Evolutionary conservation across 495 filamentous ascomycete species (phyloP).

Genomic region (Penicillium manginii): DNA sequence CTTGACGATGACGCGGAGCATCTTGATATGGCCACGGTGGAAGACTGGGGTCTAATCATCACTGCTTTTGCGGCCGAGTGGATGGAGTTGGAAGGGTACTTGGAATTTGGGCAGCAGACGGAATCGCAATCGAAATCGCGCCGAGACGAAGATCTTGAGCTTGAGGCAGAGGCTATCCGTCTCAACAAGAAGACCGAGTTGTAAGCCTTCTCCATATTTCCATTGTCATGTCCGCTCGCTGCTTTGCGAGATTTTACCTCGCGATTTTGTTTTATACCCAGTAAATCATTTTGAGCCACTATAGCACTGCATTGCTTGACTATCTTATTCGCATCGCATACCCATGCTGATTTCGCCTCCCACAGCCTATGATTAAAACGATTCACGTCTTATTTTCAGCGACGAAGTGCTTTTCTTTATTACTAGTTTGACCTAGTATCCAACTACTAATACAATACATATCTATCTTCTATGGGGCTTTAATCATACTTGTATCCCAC

Average conservation of each 20-base stretch:
- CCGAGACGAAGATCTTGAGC: constrained; percentile 17
- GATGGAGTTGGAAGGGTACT: constrained; percentile 81
- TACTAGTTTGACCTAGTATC: too few species aligned
- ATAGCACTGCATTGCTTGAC: too few species aligned
- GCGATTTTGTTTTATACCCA: constrained; percentile 5
- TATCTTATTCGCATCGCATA: background rate
- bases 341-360: background rate
- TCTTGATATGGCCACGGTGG: constrained; percentile 78
- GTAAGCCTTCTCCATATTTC: constrained; percentile 42
- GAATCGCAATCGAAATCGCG: background rate
- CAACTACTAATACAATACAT: background rate
- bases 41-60: constrained; percentile 84
- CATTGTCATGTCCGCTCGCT: background rate
- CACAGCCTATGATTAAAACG: background rate
- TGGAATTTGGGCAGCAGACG: constrained; percentile 7
- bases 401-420: background rate
- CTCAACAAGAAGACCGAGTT: constrained; percentile 46
- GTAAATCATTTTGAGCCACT: background rate
- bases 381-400: background rate
- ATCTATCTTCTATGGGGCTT: background rate
- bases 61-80: constrained; percentile 89
- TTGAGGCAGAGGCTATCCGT: constrained; percentile 23
- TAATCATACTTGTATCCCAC: constrained; percentile 9
- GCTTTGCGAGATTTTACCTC: background rate
- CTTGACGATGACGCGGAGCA: constrained; percentile 84